phyloP scores from a whole-genome alignment of 345 rosid species.

The Heritiera fomes region DNA sequence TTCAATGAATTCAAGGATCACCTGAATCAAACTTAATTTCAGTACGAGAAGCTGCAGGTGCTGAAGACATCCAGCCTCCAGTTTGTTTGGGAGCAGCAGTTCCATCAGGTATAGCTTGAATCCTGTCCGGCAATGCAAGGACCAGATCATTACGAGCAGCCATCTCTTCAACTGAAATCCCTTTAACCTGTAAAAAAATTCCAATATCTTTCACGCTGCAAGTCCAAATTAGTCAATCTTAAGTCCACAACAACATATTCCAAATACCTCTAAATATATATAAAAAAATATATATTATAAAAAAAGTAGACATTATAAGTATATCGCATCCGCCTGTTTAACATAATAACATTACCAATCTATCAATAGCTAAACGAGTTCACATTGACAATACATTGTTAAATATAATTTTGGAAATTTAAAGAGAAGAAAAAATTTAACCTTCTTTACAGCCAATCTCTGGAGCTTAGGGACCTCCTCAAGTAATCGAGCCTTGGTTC shows the following conservation, averaged over 20 bases:
- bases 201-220: background rate
- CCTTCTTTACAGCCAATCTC: slow-evolving; percentile 88
- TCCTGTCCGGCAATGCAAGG: slow-evolving; percentile 85
- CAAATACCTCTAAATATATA: background rate
- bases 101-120: slow-evolving; percentile 91
- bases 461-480: slow-evolving; percentile 93
- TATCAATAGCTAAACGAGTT: background rate
- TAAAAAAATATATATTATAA: background rate
- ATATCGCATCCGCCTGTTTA: background rate
- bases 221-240: background rate
- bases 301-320: too few species aligned
- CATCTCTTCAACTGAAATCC: slow-evolving; percentile 83
- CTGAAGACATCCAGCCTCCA: slow-evolving; percentile 73
- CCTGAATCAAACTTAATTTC: slow-evolving; percentile 97
- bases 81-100: slow-evolving; percentile 74
- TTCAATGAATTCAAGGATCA: slow-evolving; percentile 25
- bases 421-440: slow-evolving; percentile 20
- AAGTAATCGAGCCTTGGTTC: slow-evolving; percentile 76
- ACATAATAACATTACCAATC: background rate
- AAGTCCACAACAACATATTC: background rate
- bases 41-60: slow-evolving; percentile 65
- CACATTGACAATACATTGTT: background rate
- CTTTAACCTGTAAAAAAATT: slow-evolving; percentile 63
- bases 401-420: background rate
- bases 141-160: slow-evolving; percentile 87